Evolutionary conservation across 441 rosid species (phyloP).

Genomic region (Populus hybrid): DNA sequence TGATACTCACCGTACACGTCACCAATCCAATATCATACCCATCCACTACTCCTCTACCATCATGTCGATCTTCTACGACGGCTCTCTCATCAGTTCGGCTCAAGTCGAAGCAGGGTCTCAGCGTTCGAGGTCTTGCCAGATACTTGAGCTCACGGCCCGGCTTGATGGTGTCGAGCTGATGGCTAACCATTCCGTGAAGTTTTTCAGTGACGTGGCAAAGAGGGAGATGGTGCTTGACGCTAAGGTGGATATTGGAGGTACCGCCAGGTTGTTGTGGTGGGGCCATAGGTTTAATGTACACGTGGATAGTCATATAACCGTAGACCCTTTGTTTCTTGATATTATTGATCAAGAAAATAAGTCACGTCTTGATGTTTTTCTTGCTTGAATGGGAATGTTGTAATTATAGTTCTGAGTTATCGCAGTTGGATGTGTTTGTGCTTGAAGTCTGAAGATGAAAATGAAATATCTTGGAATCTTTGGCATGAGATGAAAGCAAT

Average conservation of each 20-base stretch:
- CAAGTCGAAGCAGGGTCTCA: conserved; percentile 69
- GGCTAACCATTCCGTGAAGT: conserved; percentile 66
- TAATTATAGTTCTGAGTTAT: background rate
- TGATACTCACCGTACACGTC: conserved; percentile 80
- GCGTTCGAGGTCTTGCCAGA: conserved; percentile 59
- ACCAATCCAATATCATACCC: conserved; percentile 36
- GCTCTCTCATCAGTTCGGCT: conserved; percentile 70
- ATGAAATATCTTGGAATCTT: background rate
- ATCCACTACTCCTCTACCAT: conserved; percentile 57
- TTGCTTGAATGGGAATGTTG: conserved; percentile 15
- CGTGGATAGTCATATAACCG: conserved; percentile 73
- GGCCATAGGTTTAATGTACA: conserved; percentile 68
- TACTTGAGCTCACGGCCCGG: conserved; percentile 59
- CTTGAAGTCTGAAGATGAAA: background rate
- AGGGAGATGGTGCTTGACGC: conserved; percentile 80
- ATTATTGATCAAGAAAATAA: conserved; percentile 71
- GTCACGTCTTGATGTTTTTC: conserved; percentile 51
- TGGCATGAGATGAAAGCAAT: background rate
- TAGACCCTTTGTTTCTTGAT: conserved; percentile 79
- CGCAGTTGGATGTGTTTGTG: background rate
- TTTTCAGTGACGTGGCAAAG: conserved; percentile 63
- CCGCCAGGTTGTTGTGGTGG: conserved; percentile 81
- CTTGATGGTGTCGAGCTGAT: conserved; percentile 63
- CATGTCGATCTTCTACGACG: conserved; percentile 84
- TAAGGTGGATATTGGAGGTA: conserved; percentile 52